Conservation (phyloP, 495 filamentous ascomycete genomes). For the Talaromyces proteolyticus region DNA sequence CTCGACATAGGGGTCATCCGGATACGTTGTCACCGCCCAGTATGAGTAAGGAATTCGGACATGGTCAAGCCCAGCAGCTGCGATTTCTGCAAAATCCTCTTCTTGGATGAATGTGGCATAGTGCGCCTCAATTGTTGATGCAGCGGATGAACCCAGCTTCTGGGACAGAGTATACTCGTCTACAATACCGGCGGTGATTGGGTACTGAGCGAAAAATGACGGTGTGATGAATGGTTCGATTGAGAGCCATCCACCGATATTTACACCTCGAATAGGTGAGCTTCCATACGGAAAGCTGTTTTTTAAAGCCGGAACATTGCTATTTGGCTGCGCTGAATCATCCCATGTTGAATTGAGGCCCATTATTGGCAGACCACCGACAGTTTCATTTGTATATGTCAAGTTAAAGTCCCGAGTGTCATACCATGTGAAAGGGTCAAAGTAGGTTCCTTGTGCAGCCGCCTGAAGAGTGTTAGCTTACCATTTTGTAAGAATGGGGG, state of each 20-base stretch:
- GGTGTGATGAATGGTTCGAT: constrained; percentile 95
- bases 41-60: constrained; percentile 93
- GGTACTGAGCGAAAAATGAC: constrained; percentile 73
- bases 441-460: constrained; percentile 62
- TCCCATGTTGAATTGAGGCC: constrained; percentile 84
- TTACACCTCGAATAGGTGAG: constrained; percentile 80
- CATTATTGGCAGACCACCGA: constrained; percentile 85
- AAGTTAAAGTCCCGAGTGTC: constrained; percentile 90
- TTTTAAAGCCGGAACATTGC: constrained; percentile 71
- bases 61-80: constrained; percentile 87
- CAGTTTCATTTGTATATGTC: constrained; percentile 80
- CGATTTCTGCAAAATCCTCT: constrained; percentile 76
- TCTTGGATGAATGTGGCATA: constrained; percentile 85
- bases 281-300: constrained; percentile 66
- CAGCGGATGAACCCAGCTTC: constrained; percentile 57
- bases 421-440: constrained; percentile 92
- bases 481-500: not conserved
- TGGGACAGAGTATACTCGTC: constrained; percentile 82
- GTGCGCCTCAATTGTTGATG: constrained; percentile 73
- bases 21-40: constrained; percentile 86
- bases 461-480: constrained; percentile 16
- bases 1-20: constrained; percentile 81
- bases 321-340: constrained; percentile 72
- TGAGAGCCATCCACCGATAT: constrained; percentile 90
- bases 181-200: constrained; percentile 55